Conservation (phyloP, 23 red algal species). For the Gracilaria gracilis region DNA sequence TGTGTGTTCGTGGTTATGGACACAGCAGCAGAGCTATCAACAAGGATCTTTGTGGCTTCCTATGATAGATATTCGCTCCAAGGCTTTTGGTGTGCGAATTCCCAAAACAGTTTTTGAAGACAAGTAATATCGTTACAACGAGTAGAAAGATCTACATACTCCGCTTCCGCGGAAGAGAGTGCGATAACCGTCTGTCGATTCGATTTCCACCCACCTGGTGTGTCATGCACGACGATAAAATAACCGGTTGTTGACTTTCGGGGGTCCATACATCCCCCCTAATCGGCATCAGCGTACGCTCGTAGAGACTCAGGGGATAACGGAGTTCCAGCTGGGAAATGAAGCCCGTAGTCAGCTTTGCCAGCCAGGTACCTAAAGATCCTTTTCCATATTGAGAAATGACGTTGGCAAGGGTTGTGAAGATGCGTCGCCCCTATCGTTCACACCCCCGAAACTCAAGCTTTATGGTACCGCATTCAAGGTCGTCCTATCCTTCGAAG, state of each 20-base stretch:
- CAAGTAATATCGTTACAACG: not conserved
- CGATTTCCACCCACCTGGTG: not conserved
- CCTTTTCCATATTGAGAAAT: not conserved
- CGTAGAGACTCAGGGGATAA: not conserved
- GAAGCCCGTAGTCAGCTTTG: slow-evolving; percentile 3
- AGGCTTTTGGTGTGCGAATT: slow-evolving; percentile 11
- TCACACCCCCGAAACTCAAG: too few species aligned
- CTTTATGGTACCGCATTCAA: too few species aligned
- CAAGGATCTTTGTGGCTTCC: not conserved
- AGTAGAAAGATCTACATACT: slow-evolving; percentile 18
- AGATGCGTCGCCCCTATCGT: too few species aligned
- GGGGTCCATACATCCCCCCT: not conserved
- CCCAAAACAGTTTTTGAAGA: not conserved
- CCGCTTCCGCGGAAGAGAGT: slow-evolving; percentile 16
- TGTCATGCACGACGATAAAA: not conserved
- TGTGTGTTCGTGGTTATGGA: not conserved
- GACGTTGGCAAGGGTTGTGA: not conserved
- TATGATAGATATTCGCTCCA: not conserved
- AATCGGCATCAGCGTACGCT: slow-evolving; percentile 7
- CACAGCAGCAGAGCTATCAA: not conserved
- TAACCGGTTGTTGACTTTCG: too few species aligned
- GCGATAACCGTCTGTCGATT: slow-evolving; percentile 7
- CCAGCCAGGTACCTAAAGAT: not conserved
- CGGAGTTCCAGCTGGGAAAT: not conserved
- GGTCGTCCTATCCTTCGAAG: too few species aligned